A percentile compares a stretch with the other conserved stretches of the same genome.
Conservation (phyloP, 768 basidiomycete species). For the Phylloporus rhodoxanthus region DNA sequence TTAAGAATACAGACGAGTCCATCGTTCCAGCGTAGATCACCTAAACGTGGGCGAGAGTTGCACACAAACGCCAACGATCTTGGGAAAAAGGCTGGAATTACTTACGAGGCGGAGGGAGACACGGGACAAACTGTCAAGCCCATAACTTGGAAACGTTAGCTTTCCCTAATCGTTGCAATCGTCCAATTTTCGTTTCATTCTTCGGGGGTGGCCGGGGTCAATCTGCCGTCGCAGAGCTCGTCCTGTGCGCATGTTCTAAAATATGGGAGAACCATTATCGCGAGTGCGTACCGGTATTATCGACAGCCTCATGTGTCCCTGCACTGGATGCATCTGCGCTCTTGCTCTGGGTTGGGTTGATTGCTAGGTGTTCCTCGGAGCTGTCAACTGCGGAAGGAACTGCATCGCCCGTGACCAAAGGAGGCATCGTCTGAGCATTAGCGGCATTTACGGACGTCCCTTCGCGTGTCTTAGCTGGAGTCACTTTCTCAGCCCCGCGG, state of each 20-base stretch:
- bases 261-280: background rate
- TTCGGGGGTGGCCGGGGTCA: slow-evolving; percentile 3
- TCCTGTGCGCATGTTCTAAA: background rate
- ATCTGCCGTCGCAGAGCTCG: too few species aligned
- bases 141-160: background rate
- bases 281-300: background rate
- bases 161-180: slow-evolving; percentile 6
- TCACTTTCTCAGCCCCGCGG: background rate
- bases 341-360: background rate
- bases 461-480: background rate
- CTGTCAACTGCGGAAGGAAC: background rate
- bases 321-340: background rate
- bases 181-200: slow-evolving; percentile 23
- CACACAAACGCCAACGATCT: background rate
- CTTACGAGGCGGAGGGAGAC: background rate
- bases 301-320: background rate
- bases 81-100: background rate
- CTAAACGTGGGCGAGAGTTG: background rate
- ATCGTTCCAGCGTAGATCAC: background rate
- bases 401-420: background rate
- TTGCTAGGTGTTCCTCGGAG: background rate
- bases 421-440: too few species aligned
- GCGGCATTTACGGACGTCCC: background rate
- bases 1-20: background rate
- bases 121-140: background rate